Evolutionary conservation across 2,329 filamentous ascomycete species (phyloP).

Genomic region (Ceratocystis ficicola): DNA sequence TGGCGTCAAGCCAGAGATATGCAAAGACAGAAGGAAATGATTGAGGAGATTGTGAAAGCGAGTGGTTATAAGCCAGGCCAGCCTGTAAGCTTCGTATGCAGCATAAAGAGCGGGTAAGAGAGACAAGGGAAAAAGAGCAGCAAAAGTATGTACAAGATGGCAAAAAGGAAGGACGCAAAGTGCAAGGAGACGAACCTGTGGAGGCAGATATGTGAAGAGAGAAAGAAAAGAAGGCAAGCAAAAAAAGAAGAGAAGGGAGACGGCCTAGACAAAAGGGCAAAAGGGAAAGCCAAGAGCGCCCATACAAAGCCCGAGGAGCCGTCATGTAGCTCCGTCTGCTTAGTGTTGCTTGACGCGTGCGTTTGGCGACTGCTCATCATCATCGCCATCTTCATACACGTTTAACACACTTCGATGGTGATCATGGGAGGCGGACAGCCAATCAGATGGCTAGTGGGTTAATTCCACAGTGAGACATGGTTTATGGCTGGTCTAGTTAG

Average conservation of each 20-base stretch:
- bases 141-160: neutral
- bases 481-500: no score
- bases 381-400: constrained; percentile 1
- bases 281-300: neutral
- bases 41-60: constrained; percentile 23
- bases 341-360: no score
- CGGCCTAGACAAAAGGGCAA: neutral
- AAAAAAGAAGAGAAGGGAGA: neutral
- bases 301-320: no score
- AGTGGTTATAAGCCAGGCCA: constrained; percentile 19
- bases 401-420: constrained; percentile 3
- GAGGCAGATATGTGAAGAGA: neutral
- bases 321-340: no score
- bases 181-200: neutral
- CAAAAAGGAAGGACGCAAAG: neutral
- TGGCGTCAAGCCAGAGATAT: constrained; percentile 15
- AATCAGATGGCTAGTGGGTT: no score
- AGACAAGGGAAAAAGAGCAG: neutral
- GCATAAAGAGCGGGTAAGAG: constrained; percentile 7
- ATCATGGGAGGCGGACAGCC: neutral
- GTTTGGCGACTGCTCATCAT: neutral
- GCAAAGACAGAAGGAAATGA: constrained; percentile 23
- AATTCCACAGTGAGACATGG: no score
- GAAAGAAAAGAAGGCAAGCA: neutral
- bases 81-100: constrained; percentile 12